Base-by-base conservation (phyloP, 345 rosid genomes). In the Euphorbia peplus region DNA sequence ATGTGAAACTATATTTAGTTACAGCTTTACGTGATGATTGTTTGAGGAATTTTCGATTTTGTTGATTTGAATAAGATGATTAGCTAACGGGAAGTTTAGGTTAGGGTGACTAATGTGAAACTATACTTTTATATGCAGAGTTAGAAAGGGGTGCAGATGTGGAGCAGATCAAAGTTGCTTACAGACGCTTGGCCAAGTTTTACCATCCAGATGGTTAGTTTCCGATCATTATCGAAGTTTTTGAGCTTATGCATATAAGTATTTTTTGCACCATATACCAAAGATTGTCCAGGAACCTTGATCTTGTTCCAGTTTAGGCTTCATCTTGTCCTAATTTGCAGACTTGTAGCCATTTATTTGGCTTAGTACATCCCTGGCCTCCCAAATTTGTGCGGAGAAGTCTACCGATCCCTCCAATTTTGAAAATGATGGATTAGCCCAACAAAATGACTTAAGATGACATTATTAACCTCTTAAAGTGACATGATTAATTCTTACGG, bases 201-300 rank as follows among this genome's bases (percentile, higher is more conserved):
- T 95, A 88, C 76, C 99, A 95, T 73, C 99, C 99, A 0, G 99
- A 95, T 85, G 97, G 99, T 93, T 81, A 59, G 83, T 68, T 65
- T 48, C 67, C 50, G 50, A 41, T 55, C 24, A 29, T 63, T 70
- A 1, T 52, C 37, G 9, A 19, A 18, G 5, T 18, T 4, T 8
- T 55, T 53, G 4, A 29, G 41, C 7, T 57, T 16, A n/a, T 14
- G 37, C n/a, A 0, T 13, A 7, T 57, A n/a, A 57, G 26, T 14
- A 57, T 57, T 57, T n/a, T 57, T 21, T 57, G 37, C 61, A 28
- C 0, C 18, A 1, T 52, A 21, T 52, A 5, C 12, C 24, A 52
- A 19, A 52, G 25, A 21, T 52, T 35, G 10, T 37, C 65, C 41
- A 50, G 21, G 54, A 50, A 61, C 50, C 50, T 15, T 0, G 14